Conservation (phyloP, 257 asterid genomes). For the Mitragyna speciosa region DNA sequence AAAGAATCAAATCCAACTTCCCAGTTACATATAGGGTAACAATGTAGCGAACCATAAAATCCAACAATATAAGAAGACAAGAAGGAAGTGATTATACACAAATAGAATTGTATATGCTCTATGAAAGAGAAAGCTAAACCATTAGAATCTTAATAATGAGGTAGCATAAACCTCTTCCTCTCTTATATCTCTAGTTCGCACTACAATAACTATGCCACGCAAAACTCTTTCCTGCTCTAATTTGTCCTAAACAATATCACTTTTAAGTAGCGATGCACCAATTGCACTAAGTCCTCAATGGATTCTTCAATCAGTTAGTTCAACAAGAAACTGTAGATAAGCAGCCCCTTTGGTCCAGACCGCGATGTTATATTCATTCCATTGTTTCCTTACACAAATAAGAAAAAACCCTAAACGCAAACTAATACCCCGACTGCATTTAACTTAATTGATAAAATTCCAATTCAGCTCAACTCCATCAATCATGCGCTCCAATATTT, state of each 20-base stretch:
- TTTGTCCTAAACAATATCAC: background rate
- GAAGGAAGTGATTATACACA: background rate
- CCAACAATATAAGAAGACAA: background rate
- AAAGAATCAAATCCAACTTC: background rate
- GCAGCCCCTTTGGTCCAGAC: no score
- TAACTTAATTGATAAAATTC: background rate
- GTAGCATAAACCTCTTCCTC: slow-evolving; percentile 50
- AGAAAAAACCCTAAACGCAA: background rate
- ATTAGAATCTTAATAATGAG: background rate
- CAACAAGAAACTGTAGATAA: background rate
- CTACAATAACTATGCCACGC: no score
- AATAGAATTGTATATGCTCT: background rate
- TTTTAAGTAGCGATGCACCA: background rate
- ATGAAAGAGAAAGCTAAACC: background rate
- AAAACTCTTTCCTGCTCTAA: background rate
- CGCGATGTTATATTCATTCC: no score
- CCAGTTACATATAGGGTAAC: background rate
- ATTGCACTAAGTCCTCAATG: background rate
- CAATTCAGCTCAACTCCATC: background rate
- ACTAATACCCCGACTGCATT: background rate
- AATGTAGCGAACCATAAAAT: background rate
- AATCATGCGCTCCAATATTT: background rate
- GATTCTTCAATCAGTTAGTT: background rate
- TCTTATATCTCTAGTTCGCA: slow-evolving; percentile 51
- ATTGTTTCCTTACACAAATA: background rate